Evolutionary conservation across 2,329 filamentous ascomycete species (phyloP), one percentile per base, ranked within the genome.

Genomic region (Microcera coccophila): DNA sequence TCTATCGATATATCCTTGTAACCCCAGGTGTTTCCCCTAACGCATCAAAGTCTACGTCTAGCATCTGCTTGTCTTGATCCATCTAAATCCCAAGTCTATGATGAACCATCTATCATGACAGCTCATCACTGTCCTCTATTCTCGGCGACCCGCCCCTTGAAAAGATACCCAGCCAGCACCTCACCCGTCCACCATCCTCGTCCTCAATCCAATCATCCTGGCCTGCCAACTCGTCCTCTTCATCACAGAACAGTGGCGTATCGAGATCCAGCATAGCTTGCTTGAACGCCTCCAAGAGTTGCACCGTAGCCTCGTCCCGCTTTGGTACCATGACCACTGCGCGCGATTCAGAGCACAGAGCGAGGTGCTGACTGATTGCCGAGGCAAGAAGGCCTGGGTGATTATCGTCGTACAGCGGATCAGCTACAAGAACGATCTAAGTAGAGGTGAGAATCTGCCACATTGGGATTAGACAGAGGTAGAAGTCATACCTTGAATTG

Each of bases 381-480:
- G 81, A 72, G 0, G 83, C 81, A 17, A 97, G 75, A 57, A 93
- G 78, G 3, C 64, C 67, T 0, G 91, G 89, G 59, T 97, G 93
- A 4, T 86, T 77, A 37, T 90, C 77, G 35, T 90, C 89, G 65
- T 97, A 97, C 16, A 98, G 71, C 1, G 88, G 79, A 63, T 98
- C 93, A 3, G 91, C 89, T 2, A 82, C 88, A 3, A 98, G 74
- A 33, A 97, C 81, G 41, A 95, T 69, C 72, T 84, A 62, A 5
- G 28, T 18, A 33, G 14, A 36, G 22, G 36, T 53, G 35, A 47
- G 22, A 42, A 12, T 37, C 18, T 21, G 28, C n/a, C n/a, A n/a
- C n/a, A n/a, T 38, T 41, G 41, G 38, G 42, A 45, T 48, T 38
- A 22, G 42, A 40, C 32, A 45, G 18, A 32, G 38, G 15, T 29